A percentile compares a stretch with the other conserved stretches of the same genome.
These are phyloP conservation scores for Allantophomopsis lycopodina DNA, from an alignment of 2,329 filamentous ascomycete species.

Conservation along the genomic window DNA sequence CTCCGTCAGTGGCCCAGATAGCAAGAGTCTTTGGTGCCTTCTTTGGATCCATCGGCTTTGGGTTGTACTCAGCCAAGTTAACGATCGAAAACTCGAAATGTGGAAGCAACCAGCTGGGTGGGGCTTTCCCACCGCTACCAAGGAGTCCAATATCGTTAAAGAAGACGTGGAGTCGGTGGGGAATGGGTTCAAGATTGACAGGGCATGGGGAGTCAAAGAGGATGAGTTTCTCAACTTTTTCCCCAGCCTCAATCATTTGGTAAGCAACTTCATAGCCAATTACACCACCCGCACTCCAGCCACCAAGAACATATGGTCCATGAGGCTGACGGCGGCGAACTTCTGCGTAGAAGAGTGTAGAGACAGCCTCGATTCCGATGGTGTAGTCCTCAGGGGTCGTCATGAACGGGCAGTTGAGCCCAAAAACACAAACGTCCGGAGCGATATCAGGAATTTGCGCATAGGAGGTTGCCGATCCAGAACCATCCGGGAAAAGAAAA, in stretches of 20 bases:
- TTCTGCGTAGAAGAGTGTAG: constrained; percentile 50
- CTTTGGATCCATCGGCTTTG: constrained; percentile 43
- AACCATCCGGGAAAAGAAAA: not conserved
- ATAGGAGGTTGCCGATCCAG: not conserved
- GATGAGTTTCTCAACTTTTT: constrained; percentile 44
- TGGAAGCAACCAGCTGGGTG: constrained; percentile 56
- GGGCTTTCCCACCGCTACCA: constrained; percentile 34
- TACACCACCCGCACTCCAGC: constrained; percentile 65
- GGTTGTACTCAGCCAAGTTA: constrained; percentile 57
- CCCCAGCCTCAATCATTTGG: constrained; percentile 42
- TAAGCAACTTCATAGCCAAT: constrained; percentile 54
- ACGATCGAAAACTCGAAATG: constrained; percentile 59
- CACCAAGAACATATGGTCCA: constrained; percentile 54
- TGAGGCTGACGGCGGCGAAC: constrained; percentile 56
- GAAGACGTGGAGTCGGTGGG: constrained; percentile 35
- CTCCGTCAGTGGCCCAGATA: constrained; percentile 63
- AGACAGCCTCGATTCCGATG: constrained; percentile 51
- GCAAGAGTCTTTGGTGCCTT: constrained; percentile 46
- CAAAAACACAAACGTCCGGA: constrained; percentile 33
- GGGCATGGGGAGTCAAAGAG: constrained; percentile 56
- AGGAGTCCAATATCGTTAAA: constrained; percentile 61
- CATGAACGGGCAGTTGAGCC: constrained; percentile 61
- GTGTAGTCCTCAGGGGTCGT: constrained; percentile 51
- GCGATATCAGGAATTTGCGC: not conserved
- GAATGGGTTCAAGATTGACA: constrained; percentile 53